These are phyloP conservation scores for Staphylotrichum tortipilum DNA, from an alignment of 495 filamentous ascomycete genomes.

Conservation along the genomic window DNA sequence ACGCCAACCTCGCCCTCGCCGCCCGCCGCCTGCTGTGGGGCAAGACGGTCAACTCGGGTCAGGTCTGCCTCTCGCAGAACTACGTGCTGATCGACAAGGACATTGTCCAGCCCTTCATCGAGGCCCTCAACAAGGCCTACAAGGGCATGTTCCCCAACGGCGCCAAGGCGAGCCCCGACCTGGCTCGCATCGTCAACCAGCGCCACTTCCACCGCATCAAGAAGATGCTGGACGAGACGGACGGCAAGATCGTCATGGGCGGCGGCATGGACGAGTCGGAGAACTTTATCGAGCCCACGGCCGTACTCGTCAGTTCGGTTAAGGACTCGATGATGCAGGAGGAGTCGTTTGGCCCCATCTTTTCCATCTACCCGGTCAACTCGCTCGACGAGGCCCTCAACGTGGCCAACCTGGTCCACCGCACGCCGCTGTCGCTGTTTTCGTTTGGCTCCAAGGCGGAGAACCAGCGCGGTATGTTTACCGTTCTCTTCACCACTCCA, in stretches of 20 bases:
- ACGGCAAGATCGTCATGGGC: slow-evolving; percentile 78
- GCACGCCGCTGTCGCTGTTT: slow-evolving; percentile 73
- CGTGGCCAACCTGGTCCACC: slow-evolving; percentile 65
- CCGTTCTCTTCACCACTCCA: too few relatives aligned
- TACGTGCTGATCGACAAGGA: slow-evolving; percentile 75
- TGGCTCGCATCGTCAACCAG: slow-evolving; percentile 68
- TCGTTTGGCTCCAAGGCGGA: slow-evolving; percentile 75
- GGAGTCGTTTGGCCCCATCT: slow-evolving; percentile 86
- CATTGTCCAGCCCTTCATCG: slow-evolving; percentile 61
- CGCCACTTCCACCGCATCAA: slow-evolving; percentile 76
- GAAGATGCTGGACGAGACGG: slow-evolving; percentile 71
- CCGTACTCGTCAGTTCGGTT: slow-evolving; percentile 64
- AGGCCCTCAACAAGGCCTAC: slow-evolving; percentile 61
- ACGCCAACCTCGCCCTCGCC: slow-evolving; percentile 70
- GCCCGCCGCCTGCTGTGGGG: slow-evolving; percentile 80
- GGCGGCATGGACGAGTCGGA: slow-evolving; percentile 70
- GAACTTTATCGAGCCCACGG: slow-evolving; percentile 77
- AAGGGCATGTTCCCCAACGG: slow-evolving; percentile 81
- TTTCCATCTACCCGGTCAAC: slow-evolving; percentile 66
- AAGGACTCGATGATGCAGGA: slow-evolving; percentile 69
- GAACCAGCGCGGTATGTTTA: slow-evolving; percentile 51
- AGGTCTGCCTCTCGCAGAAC: slow-evolving; percentile 84
- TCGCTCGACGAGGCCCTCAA: slow-evolving; percentile 72
- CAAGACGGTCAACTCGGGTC: slow-evolving; percentile 76
- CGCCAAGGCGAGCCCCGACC: slow-evolving; percentile 63